Conservation (phyloP, 331 rosid genomes). For the Malus hybrid region DNA sequence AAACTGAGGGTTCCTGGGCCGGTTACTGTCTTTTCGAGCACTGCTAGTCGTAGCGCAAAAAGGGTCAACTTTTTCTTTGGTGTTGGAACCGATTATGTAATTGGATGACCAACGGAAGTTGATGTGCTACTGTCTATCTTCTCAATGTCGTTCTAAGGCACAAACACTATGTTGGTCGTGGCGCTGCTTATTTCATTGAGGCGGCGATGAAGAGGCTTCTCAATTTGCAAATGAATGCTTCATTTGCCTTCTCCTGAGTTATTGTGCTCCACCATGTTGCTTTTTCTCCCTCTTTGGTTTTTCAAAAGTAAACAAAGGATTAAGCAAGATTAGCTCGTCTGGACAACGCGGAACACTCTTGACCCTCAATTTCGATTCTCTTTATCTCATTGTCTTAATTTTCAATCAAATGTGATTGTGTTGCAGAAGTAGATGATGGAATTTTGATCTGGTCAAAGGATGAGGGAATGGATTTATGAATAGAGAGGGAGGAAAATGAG, state of each 20-base stretch:
- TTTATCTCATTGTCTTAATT: not conserved
- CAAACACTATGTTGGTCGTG: slow-evolving; percentile 37
- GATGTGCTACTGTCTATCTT: slow-evolving; percentile 42
- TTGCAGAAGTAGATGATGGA: not conserved
- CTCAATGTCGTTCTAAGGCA: slow-evolving; percentile 40
- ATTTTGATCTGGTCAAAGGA: not conserved
- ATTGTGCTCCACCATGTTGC: slow-evolving; percentile 33
- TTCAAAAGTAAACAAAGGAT: no score
- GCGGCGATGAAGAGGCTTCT: slow-evolving; percentile 15
- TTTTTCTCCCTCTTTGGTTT: no score
- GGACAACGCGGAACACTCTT: no score
- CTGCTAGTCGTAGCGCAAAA: slow-evolving; percentile 76
- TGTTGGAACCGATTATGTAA: slow-evolving; percentile 30
- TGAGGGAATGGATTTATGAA: slow-evolving; percentile 2
- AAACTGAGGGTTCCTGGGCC: slow-evolving; percentile 89
- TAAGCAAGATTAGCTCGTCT: no score
- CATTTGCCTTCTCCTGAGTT: slow-evolving; percentile 30
- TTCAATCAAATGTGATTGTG: not conserved
- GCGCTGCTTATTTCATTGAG: slow-evolving; percentile 38
- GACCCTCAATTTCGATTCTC: not conserved
- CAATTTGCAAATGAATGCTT: slow-evolving; percentile 42
- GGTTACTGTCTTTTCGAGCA: slow-evolving; percentile 79
- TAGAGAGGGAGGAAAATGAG: slow-evolving; percentile 8
- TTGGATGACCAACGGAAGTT: slow-evolving; percentile 1
- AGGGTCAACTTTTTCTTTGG: slow-evolving; percentile 86